These are phyloP conservation scores for Carpinus fangiana DNA, from an alignment of 306 rosid species.

Conservation along the genomic window DNA sequence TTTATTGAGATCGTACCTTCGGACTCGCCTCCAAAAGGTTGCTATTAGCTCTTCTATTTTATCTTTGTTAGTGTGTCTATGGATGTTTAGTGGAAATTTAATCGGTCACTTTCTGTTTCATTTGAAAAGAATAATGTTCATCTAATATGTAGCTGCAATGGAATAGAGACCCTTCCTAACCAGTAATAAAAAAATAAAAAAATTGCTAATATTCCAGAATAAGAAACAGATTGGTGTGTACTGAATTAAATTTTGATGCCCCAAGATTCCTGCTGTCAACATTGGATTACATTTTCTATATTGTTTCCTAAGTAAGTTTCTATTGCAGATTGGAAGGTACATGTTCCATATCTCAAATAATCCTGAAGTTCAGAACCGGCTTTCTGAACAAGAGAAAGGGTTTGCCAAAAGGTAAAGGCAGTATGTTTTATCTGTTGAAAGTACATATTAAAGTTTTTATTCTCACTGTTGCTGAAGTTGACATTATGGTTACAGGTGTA, in stretches of 20 bases:
- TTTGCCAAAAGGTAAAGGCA: constrained; percentile 59
- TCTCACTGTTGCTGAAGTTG: constrained; percentile 29
- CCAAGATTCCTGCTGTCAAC: not conserved
- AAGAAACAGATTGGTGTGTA: not conserved
- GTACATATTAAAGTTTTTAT: constrained; percentile 4
- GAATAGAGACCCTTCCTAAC: not conserved
- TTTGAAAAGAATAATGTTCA: not conserved
- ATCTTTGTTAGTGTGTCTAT: not conserved
- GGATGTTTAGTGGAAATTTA: constrained; percentile 1
- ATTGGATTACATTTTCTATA: not conserved
- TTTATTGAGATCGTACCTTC: constrained; percentile 76
- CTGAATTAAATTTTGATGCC: not conserved
- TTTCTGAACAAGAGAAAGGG: constrained; percentile 64
- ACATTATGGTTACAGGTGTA: constrained; percentile 56
- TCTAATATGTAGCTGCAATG: not conserved
- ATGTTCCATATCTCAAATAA: constrained; percentile 68
- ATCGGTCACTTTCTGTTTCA: not conserved
- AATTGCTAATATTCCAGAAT: not conserved
- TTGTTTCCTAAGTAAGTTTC: not conserved
- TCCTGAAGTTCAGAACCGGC: constrained; percentile 60
- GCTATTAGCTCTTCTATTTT: not conserved
- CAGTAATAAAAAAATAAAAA: too few relatives aligned
- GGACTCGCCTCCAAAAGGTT: constrained; percentile 91
- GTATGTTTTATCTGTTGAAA: constrained; percentile 11
- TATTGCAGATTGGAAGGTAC: constrained; percentile 75